Evolutionary conservation across 345 rosid species (phyloP).

Genomic region (Melastoma malabathricum): DNA sequence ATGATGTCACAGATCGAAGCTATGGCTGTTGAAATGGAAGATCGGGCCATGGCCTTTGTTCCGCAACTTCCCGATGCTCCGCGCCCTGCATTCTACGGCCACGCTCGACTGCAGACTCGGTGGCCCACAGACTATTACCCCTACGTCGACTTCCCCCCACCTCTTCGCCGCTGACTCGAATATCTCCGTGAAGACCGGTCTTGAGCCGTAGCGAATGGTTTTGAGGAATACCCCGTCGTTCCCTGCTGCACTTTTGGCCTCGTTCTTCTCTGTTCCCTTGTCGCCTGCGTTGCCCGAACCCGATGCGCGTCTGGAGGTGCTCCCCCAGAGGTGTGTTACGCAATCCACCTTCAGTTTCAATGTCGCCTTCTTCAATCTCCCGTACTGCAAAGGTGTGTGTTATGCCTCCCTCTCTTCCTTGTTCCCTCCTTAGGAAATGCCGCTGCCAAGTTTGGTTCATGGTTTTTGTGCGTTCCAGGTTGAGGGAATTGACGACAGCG

Average conservation of each 20-base stretch:
- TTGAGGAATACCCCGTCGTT: conserved; percentile 6
- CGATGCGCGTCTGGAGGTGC: conserved; percentile 5
- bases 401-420: background rate
- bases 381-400: conserved; percentile 60
- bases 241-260: conserved; percentile 3
- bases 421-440: background rate
- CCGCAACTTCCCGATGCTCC: conserved; percentile 23
- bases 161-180: conserved; percentile 30
- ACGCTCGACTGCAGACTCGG: conserved; percentile 55
- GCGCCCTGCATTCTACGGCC: conserved; percentile 65
- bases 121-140: too few relatives aligned
- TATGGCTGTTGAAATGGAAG: conserved; percentile 74
- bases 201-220: conserved; percentile 34
- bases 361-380: conserved; percentile 75
- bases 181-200: conserved; percentile 78
- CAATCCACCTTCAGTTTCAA: too few relatives aligned
- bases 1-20: conserved; percentile 48
- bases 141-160: conserved; percentile 69
- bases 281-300: conserved; percentile 9
- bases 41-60: conserved; percentile 20
- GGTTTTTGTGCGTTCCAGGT: conserved; percentile 14
- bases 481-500: conserved; percentile 69
- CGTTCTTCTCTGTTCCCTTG: conserved; percentile 1
- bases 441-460: too few relatives aligned
- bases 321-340: conserved; percentile 55